Percentiles rank a stretch among this genome's conserved stretches.
phyloP scores from a whole-genome alignment of 495 filamentous ascomycete species.

The Tuber magnatum region DNA sequence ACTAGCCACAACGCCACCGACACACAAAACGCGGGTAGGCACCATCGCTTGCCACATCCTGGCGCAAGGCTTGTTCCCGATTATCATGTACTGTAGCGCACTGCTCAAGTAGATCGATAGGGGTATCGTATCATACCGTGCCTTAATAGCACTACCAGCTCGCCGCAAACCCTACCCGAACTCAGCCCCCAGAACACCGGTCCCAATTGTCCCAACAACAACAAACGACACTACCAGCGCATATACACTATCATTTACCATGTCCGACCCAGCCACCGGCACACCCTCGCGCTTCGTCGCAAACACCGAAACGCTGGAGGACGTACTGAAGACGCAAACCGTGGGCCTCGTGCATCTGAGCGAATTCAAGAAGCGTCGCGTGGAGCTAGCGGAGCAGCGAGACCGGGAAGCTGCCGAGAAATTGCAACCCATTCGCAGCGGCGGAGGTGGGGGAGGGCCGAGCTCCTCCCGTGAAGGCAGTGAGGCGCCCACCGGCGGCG shows the following conservation, averaged over 20 bases:
- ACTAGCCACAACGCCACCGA: too few relatives aligned
- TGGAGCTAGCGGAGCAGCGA: conserved; percentile 86
- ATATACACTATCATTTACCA: conserved; percentile 3
- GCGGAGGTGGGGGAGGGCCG: background rate
- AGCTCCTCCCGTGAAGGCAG: conserved; percentile 41
- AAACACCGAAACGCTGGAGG: conserved; percentile 73
- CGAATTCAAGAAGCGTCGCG: conserved; percentile 95
- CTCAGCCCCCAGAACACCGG: background rate
- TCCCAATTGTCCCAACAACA: background rate
- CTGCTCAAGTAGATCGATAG: too few relatives aligned
- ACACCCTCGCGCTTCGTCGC: conserved; percentile 64
- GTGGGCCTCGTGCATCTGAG: conserved; percentile 86
- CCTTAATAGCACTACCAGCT: too few relatives aligned
- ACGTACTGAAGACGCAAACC: conserved; percentile 84
- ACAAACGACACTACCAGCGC: background rate
- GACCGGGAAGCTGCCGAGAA: conserved; percentile 70
- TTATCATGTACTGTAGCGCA: too few relatives aligned
- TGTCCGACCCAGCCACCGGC: conserved; percentile 30
- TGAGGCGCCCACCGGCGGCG: conserved; percentile 43
- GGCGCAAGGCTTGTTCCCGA: too few relatives aligned
- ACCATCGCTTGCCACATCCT: too few relatives aligned
- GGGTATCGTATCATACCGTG: too few relatives aligned
- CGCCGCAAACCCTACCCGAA: background rate
- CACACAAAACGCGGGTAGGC: too few relatives aligned
- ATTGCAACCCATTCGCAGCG: conserved; percentile 46